Evolutionary conservation across 768 basidiomycete species (phyloP), one percentile per base, ranked within the genome.

Genomic region (Auricularia sp.): DNA sequence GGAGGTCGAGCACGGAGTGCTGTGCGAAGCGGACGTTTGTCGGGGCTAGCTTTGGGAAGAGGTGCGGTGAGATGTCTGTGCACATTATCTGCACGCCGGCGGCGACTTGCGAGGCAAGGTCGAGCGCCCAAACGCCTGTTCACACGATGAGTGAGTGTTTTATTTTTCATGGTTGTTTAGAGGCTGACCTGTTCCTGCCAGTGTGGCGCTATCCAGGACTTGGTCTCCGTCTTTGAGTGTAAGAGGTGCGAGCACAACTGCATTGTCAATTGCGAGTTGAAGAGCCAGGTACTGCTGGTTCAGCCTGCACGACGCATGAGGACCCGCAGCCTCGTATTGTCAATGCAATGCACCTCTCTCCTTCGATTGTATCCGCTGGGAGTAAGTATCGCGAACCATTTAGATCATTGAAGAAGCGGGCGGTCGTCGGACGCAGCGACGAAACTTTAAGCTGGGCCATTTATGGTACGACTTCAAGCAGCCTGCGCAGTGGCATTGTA

Each of bases 1-100:
- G 75, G 11, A 77, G 71, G n/a, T 64, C 34, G 6, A 70, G 71
- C n/a, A 69, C 66, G 42, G 73, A 71, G 29, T 68, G 64, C 33
- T 66, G 58, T 21, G 59, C 54, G 53, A 68, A 68, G 14, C 61
- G n/a, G 14, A 66, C 62, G 64, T 70, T 70, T 8, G 62, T 35
- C 4, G 39, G 44, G 12, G 59, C 35, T 3, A 43, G 21, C 10
- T 29, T 21, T 6, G 69, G 69, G 62, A 68, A 68, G 18, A 68
- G 65, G 8, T 66, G 61, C 4, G 64, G 21, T 23, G 67, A 64
- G 42, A 68, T 65, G 61, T 70, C 69, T 33, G 66, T 33, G 29
- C 68, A 66, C 6, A 64, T 42, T 8, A 70, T 62, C 23, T 54
- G n/a, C 8, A 66, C 66, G 21, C 54, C n/a, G 12, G 36, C 16